A percentile compares a stretch with the other conserved stretches of the same genome.
phyloP scores from a whole-genome alignment of 495 filamentous ascomycete species.

The Annulohypoxylon moriforme region DNA sequence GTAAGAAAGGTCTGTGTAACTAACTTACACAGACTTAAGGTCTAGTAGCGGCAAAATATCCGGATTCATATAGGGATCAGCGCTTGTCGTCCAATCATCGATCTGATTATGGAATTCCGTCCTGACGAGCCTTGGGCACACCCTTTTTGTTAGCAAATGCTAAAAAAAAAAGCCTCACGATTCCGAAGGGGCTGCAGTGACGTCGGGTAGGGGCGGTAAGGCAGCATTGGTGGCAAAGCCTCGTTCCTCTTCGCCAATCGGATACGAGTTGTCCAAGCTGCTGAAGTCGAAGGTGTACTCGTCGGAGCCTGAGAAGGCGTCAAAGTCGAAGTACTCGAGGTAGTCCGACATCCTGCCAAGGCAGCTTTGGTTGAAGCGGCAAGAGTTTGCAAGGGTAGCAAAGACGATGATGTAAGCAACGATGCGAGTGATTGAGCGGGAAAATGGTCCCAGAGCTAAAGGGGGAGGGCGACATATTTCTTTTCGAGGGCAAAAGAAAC shows the following conservation, averaged over 20 bases:
- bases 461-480: slow-evolving; percentile 34
- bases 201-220: slow-evolving; percentile 55
- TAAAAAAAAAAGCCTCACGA: slow-evolving; percentile 50
- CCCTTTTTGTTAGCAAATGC: slow-evolving; percentile 52
- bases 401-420: slow-evolving; percentile 9
- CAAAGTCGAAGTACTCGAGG: slow-evolving; percentile 82
- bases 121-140: too few species aligned
- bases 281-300: slow-evolving; percentile 77
- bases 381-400: slow-evolving; percentile 17
- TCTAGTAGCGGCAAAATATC: too few species aligned
- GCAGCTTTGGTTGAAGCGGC: slow-evolving; percentile 36
- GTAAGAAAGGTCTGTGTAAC: too few species aligned
- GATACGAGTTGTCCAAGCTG: slow-evolving; percentile 50
- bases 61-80: too few species aligned
- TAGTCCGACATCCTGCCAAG: slow-evolving; percentile 51
- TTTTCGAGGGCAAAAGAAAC: slow-evolving; percentile 1
- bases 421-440: not conserved
- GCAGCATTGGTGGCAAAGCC: slow-evolving; percentile 58
- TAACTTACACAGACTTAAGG: too few species aligned
- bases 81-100: too few species aligned
- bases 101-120: too few species aligned
- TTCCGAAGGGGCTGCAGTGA: slow-evolving; percentile 25
- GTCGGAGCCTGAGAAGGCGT: slow-evolving; percentile 79
- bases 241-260: slow-evolving; percentile 36
- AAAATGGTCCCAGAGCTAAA: not conserved